Base-by-base conservation (phyloP, 768 basidiomycete genomes). In the Tubosaeta sp. region DNA sequence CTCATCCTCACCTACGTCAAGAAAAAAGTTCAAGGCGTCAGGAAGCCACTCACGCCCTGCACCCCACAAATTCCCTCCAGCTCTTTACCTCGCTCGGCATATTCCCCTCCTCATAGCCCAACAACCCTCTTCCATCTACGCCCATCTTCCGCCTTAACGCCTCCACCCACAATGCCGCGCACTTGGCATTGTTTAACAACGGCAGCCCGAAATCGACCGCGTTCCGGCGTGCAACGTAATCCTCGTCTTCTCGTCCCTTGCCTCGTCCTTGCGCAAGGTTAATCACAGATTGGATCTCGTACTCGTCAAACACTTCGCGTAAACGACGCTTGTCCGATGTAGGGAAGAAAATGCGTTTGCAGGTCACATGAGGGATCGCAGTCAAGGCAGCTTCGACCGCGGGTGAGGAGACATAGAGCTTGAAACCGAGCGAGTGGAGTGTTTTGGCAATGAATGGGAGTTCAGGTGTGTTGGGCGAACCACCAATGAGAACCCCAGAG, bases 141-240 rank as follows among this genome's bases (percentile, higher is more conserved):
- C 88, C 86, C 59, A 95, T 84, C 71, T 93, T 92, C 70, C 81
- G 82, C 4, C 80, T 88, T 50, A 99, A 73, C 55, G 86, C 82
- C 69, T 95, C 90, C 31, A 97, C 94, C 66, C 93, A 96, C 44
- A 99, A 79, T 57, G 85, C 79, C 3, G 95, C 96, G 51, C 84
- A 87, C 51, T 83, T 84, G 45, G 93, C 82, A 65, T 97, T 90
- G 75, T 95, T 96, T 58, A 98, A 73, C 49, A 97, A 69, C 11
- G 93, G 87, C 50, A 97, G 69, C 52, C 96, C 96, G 57, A 97
- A 98, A 73, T 98, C 94, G 48, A 95, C 92, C 47, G 93, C 92
- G 66, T 94, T 94, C 57, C 94, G 88, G 65, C 96, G 81, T 48
- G 96, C 95, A 42, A 97, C 94, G 62, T 99, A 99, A 61, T 98